Evolutionary conservation across 1,284 basidiomycete species (phyloP).

Genomic region (Cryptococcus depauperatus): DNA sequence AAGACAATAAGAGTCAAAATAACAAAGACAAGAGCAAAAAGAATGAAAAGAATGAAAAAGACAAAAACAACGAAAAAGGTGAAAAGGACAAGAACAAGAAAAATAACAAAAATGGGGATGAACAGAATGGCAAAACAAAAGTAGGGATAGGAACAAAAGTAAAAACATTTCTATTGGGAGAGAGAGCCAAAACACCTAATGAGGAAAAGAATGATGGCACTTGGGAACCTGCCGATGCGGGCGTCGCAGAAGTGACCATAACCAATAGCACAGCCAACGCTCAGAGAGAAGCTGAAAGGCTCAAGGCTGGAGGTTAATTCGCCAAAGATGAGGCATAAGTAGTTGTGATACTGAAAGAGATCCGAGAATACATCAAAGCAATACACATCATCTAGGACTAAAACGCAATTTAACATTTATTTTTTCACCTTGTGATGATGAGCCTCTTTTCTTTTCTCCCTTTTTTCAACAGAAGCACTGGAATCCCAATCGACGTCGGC

Average conservation of each 20-base stretch:
- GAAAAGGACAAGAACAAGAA: background rate
- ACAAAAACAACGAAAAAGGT: background rate
- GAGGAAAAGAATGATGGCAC: constrained; percentile 2
- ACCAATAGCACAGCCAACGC: constrained; percentile 14
- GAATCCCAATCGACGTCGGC: constrained; percentile 46
- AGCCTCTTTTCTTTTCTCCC: constrained; percentile 23
- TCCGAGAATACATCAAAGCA: background rate
- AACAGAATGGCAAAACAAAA: constrained; percentile 1
- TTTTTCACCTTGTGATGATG: constrained; percentile 1
- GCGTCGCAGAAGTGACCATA: constrained; percentile 18
- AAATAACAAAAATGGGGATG: background rate
- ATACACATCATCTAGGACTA: background rate
- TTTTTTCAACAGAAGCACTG: constrained; percentile 27
- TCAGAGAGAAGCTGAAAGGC: constrained; percentile 12
- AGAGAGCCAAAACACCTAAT: constrained; percentile 2
- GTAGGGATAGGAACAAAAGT: background rate
- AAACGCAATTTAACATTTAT: background rate
- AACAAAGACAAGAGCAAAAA: background rate
- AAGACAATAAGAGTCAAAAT: constrained; percentile 2
- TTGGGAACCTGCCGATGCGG: constrained; percentile 21
- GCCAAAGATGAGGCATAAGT: too few species aligned
- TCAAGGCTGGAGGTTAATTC: constrained; percentile 9
- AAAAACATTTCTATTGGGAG: constrained; percentile 1
- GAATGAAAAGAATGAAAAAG: background rate
- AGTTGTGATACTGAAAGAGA: background rate